These are phyloP conservation scores for Epichloe sylvatica DNA, from an alignment of 2,329 filamentous ascomycete species.

Conservation along the genomic window DNA sequence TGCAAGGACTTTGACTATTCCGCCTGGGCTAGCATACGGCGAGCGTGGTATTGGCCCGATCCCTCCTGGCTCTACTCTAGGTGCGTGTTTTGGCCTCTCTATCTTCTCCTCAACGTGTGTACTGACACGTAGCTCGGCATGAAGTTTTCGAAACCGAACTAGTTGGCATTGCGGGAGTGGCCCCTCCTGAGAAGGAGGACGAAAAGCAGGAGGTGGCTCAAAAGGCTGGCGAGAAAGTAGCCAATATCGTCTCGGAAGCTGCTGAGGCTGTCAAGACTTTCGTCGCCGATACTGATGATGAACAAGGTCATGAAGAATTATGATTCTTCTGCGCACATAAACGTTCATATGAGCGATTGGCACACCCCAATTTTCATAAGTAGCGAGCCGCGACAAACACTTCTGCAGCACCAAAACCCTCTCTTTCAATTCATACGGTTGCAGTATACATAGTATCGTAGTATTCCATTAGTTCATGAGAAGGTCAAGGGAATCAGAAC, in stretches of 20 bases:
- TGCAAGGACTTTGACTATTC: conserved; percentile 64
- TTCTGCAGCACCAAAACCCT: neutral
- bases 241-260: conserved; percentile 10
- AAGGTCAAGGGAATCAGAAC: neutral
- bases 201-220: conserved; percentile 17
- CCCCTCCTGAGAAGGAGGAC: conserved; percentile 6
- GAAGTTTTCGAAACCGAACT: conserved; percentile 85
- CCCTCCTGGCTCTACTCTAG: conserved; percentile 62
- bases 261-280: conserved; percentile 32
- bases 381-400: neutral
- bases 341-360: no score
- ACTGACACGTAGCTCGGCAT: conserved; percentile 7
- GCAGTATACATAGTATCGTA: neutral
- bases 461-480: neutral
- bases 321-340: conserved; percentile 16
- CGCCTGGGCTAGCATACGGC: conserved; percentile 77
- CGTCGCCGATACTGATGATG: conserved; percentile 39
- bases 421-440: neutral
- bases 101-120: conserved; percentile 1
- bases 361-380: neutral
- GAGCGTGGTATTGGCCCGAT: conserved; percentile 65
- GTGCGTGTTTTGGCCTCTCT: conserved; percentile 28
- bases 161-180: conserved; percentile 65
- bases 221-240: conserved; percentile 13
- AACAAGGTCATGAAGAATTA: conserved; percentile 47